Conservation (phyloP, 371 early-diverging fungal genomes). For the Rhizopus delemar region DNA sequence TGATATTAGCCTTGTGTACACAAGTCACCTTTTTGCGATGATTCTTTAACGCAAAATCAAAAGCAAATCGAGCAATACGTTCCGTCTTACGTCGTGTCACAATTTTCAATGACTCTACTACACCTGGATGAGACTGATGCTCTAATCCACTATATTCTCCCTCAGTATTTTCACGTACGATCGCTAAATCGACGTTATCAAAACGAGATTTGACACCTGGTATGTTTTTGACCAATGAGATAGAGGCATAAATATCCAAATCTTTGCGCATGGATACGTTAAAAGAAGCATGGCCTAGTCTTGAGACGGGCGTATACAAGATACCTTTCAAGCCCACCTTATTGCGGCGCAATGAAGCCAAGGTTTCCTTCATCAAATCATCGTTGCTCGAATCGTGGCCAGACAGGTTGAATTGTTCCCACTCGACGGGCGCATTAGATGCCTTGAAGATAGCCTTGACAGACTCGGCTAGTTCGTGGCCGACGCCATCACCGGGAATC, state of each 20-base stretch:
- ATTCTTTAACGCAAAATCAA: constrained; percentile 95
- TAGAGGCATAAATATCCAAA: constrained; percentile 93
- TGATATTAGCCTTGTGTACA: constrained; percentile 99
- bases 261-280: constrained; percentile 96
- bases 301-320: constrained; percentile 88
- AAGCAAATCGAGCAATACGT: constrained; percentile 96
- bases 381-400: constrained; percentile 80
- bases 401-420: constrained; percentile 92
- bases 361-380: constrained; percentile 77
- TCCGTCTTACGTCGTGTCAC: constrained; percentile 93
- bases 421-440: constrained; percentile 89
- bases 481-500: constrained; percentile 98
- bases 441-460: constrained; percentile 94
- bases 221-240: constrained; percentile 85
- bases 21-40: constrained; percentile 96
- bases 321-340: constrained; percentile 97
- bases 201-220: constrained; percentile 82
- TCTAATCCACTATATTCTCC: constrained; percentile 98
- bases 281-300: constrained; percentile 86
- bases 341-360: constrained; percentile 89
- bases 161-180: constrained; percentile 98
- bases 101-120: constrained; percentile 97
- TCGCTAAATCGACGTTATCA: constrained; percentile 90
- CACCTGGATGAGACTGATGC: constrained; percentile 94
- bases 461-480: constrained; percentile 85